A percentile compares a stretch with the other conserved stretches of the same genome.
Evolutionary conservation across 805 yeast species (phyloP).

Genomic region (Candida sphagnicola): DNA sequence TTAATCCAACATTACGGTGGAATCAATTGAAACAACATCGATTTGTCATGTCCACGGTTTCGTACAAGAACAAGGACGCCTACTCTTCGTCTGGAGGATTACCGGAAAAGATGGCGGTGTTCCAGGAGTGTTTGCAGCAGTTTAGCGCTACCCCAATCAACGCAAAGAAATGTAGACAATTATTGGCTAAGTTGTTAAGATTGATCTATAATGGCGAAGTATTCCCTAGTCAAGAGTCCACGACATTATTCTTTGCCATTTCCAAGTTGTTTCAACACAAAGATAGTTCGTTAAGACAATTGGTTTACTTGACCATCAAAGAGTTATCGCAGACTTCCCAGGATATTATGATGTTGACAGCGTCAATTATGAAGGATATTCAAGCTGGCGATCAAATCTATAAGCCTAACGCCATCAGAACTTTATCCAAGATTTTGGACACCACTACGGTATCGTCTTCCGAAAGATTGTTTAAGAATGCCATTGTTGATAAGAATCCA

Average conservation of each 20-base stretch:
- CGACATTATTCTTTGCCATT: conserved; percentile 87
- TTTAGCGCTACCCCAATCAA: conserved; percentile 90
- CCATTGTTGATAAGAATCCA: conserved; percentile 88
- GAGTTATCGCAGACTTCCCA: conserved; percentile 84
- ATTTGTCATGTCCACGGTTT: conserved; percentile 66
- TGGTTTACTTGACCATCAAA: conserved; percentile 90
- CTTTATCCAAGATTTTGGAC: conserved; percentile 86
- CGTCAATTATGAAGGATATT: conserved; percentile 96
- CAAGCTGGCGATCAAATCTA: conserved; percentile 82
- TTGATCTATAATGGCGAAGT: conserved; percentile 81
- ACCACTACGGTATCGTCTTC: conserved; percentile 87
- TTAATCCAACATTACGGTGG: too few relatives aligned
- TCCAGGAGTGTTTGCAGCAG: conserved; percentile 89
- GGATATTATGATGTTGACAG: conserved; percentile 95
- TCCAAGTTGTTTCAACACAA: conserved; percentile 93
- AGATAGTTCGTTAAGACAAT: conserved; percentile 82
- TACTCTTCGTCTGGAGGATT: conserved; percentile 47
- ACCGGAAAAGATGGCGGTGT: conserved; percentile 96
- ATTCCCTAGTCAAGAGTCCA: conserved; percentile 86
- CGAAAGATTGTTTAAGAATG: conserved; percentile 87
- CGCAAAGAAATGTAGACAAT: conserved; percentile 78
- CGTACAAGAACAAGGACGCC: conserved; percentile 83
- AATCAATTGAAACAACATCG: neutral
- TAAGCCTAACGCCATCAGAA: conserved; percentile 93
- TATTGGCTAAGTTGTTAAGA: conserved; percentile 79